phyloP scores from a whole-genome alignment of 2,329 filamentous ascomycete genomes.

The Pyricularia pennisetigena region DNA sequence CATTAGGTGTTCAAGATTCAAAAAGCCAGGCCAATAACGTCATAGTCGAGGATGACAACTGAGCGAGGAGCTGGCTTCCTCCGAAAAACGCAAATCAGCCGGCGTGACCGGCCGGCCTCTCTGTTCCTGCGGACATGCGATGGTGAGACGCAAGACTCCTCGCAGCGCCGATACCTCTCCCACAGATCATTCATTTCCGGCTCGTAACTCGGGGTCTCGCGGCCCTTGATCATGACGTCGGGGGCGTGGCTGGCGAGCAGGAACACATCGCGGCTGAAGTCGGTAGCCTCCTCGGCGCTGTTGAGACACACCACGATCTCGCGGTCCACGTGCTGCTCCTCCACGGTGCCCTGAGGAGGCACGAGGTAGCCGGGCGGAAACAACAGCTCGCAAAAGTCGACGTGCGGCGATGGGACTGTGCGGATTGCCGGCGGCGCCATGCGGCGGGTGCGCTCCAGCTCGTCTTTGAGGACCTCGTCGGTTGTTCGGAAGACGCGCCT shows the following conservation, averaged over 20 bases:
- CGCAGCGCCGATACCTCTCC: background rate
- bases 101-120: background rate
- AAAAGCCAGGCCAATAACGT: background rate
- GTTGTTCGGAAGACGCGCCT: background rate
- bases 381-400: background rate
- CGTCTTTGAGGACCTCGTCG: background rate
- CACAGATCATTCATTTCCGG: background rate
- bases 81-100: slow-evolving; percentile 1
- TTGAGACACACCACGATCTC: slow-evolving; percentile 4
- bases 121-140: background rate
- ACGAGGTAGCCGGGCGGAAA: background rate
- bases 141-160: background rate
- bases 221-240: background rate
- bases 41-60: too few relatives aligned
- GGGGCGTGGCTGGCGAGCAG: background rate
- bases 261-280: background rate
- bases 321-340: background rate
- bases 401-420: background rate
- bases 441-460: background rate
- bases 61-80: background rate
- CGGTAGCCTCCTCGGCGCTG: background rate
- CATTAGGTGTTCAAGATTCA: background rate
- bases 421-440: background rate
- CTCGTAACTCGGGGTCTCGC: background rate
- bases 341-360: background rate